phyloP scores from a whole-genome alignment of 495 filamentous ascomycete species.

The Annulohypoxylon stygium region DNA sequence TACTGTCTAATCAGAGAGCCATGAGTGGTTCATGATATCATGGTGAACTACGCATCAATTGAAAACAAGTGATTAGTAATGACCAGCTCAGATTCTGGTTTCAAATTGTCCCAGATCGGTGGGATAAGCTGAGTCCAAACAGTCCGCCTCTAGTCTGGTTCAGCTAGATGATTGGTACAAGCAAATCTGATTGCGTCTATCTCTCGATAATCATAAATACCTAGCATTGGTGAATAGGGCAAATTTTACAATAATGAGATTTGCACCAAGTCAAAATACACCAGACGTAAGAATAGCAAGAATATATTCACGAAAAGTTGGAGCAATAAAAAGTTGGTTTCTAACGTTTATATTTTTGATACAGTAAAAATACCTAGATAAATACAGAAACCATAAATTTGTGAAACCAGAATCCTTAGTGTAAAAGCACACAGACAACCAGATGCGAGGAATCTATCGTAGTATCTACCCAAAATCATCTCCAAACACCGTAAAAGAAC shows the following conservation, averaged over 20 bases:
- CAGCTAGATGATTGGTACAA: background rate
- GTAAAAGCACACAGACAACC: constrained; percentile 10
- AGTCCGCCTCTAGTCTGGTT: background rate
- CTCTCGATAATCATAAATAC: background rate
- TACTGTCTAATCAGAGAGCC: background rate
- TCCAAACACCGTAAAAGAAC: constrained; percentile 8
- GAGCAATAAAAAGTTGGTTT: background rate
- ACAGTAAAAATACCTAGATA: background rate
- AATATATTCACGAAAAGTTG: background rate
- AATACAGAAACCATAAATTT: constrained; percentile 9
- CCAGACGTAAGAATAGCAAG: background rate
- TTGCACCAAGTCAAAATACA: background rate
- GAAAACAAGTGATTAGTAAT: background rate
- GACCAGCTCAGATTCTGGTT: background rate
- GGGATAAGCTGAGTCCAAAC: background rate
- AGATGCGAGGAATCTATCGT: constrained; percentile 7
- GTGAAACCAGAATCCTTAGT: background rate
- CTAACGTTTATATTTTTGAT: background rate
- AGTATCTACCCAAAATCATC: constrained; percentile 10
- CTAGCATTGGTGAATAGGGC: background rate
- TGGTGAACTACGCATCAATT: background rate
- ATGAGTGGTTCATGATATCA: background rate
- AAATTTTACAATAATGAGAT: background rate
- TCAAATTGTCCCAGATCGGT: background rate
- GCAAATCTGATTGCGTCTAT: background rate